phyloP scores from a whole-genome alignment of 1,139 yeast genomes.

The Pneumocystis canis region DNA sequence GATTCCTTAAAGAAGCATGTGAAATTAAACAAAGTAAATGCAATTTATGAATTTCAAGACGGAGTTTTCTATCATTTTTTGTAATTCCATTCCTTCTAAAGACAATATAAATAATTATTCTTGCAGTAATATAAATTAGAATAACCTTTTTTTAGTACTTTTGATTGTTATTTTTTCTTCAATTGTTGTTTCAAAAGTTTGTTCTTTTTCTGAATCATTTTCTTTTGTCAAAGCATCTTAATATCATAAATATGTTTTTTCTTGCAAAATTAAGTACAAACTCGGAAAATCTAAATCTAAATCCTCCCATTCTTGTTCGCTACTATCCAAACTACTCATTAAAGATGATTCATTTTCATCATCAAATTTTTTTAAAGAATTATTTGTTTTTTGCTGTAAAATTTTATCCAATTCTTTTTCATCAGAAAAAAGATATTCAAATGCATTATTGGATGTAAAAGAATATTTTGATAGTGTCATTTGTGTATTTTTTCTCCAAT shows the following conservation, averaged over 20 bases:
- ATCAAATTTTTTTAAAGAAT: not conserved
- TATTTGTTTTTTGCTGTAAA: not conserved
- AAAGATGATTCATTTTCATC: not conserved
- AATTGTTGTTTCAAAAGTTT: not conserved
- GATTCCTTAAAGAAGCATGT: slow-evolving; percentile 65
- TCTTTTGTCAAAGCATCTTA: not conserved
- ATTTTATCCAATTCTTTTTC: not conserved
- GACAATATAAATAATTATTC: not conserved
- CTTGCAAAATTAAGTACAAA: not conserved
- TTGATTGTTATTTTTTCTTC: not conserved
- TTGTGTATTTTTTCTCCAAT: not conserved
- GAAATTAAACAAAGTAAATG: slow-evolving; percentile 43
- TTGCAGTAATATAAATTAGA: not conserved
- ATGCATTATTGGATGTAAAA: not conserved
- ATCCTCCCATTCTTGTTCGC: not conserved
- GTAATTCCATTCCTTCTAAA: slow-evolving; percentile 26
- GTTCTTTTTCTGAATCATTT: not conserved
- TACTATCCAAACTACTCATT: not conserved
- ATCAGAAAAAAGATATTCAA: not conserved
- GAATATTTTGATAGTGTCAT: not conserved
- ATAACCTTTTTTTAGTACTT: not conserved
- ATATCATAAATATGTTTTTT: not conserved
- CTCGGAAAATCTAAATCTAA: not conserved
- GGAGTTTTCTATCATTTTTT: slow-evolving; percentile 39
- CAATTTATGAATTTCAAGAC: slow-evolving; percentile 46